These are phyloP conservation scores for Monosporascus cannonballus DNA, from an alignment of 2,329 filamentous ascomycete genomes.

Conservation along the genomic window DNA sequence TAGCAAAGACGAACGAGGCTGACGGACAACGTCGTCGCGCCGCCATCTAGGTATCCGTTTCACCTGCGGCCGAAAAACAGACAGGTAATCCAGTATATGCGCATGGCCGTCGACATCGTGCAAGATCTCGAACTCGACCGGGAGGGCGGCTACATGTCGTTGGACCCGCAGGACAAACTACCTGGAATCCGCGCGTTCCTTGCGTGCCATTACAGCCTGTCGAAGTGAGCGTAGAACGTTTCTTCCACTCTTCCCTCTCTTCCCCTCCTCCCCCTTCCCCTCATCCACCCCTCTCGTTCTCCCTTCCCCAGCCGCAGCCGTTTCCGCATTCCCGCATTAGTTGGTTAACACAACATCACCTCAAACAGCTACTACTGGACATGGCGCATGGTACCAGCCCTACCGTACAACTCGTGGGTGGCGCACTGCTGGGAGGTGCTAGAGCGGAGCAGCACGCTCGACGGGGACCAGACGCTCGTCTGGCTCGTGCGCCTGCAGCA, in stretches of 20 bases:
- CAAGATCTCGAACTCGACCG: constrained; percentile 44
- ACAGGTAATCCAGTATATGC: constrained; percentile 43
- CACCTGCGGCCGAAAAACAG: constrained; percentile 46
- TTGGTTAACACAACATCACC: constrained; percentile 8
- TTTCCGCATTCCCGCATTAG: neutral
- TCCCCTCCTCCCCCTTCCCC: neutral
- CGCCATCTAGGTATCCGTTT: constrained; percentile 44
- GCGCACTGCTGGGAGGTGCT: constrained; percentile 38
- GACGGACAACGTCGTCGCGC: neutral
- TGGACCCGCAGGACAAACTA: constrained; percentile 8
- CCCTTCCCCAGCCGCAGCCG: neutral
- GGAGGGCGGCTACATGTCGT: constrained; percentile 21
- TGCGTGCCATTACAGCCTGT: constrained; percentile 36
- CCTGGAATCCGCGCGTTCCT: constrained; percentile 39
- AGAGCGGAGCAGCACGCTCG: constrained; percentile 27
- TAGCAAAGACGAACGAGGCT: too few relatives aligned
- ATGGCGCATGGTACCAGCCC: constrained; percentile 29
- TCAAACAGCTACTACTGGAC: constrained; percentile 29
- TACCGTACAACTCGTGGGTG: constrained; percentile 37
- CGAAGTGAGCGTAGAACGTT: constrained; percentile 28
- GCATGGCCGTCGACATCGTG: constrained; percentile 45
- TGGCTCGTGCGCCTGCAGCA: constrained; percentile 38
- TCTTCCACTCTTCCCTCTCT: neutral
- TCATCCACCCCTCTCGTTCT: neutral
- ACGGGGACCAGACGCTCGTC: constrained; percentile 36